Percentiles rank a stretch among this genome's conserved stretches.
Evolutionary conservation across 1,139 yeast species (phyloP).

Genomic region (Blastobotrys serpentis): DNA sequence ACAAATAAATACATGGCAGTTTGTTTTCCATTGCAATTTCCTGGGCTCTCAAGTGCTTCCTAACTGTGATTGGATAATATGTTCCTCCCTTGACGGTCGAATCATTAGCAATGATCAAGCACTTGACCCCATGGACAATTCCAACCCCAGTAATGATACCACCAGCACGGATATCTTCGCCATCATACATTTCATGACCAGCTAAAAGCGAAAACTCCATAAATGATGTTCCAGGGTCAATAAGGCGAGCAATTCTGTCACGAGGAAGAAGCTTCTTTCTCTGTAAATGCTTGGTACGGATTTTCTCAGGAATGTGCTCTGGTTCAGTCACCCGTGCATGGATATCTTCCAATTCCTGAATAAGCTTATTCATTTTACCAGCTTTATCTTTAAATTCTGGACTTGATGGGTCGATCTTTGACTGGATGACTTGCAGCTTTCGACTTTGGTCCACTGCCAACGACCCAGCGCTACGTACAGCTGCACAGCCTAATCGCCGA

Average conservation of each 20-base stretch:
- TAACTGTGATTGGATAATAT: slow-evolving; percentile 40
- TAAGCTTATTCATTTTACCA: slow-evolving; percentile 27
- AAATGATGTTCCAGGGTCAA: slow-evolving; percentile 39
- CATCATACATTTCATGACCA: slow-evolving; percentile 36
- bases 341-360: slow-evolving; percentile 24
- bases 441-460: slow-evolving; percentile 7
- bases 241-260: slow-evolving; percentile 35
- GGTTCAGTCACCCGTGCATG: slow-evolving; percentile 28
- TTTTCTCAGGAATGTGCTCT: slow-evolving; percentile 34
- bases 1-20: slow-evolving; percentile 37
- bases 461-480: background rate
- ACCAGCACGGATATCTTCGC: slow-evolving; percentile 38
- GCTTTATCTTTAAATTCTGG: slow-evolving; percentile 32
- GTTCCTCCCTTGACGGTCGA: slow-evolving; percentile 41
- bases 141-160: slow-evolving; percentile 41
- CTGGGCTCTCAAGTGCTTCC: slow-evolving; percentile 39
- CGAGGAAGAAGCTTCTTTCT: slow-evolving; percentile 38
- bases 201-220: slow-evolving; percentile 37
- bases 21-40: slow-evolving; percentile 38
- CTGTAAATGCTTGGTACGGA: slow-evolving; percentile 40
- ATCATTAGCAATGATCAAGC: slow-evolving; percentile 39
- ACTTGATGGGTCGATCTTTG: slow-evolving; percentile 32
- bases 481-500: background rate
- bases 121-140: slow-evolving; percentile 35
- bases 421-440: slow-evolving; percentile 28